Conservation (phyloP, 1,139 yeast species). For the Lodderomyces margitis region DNA sequence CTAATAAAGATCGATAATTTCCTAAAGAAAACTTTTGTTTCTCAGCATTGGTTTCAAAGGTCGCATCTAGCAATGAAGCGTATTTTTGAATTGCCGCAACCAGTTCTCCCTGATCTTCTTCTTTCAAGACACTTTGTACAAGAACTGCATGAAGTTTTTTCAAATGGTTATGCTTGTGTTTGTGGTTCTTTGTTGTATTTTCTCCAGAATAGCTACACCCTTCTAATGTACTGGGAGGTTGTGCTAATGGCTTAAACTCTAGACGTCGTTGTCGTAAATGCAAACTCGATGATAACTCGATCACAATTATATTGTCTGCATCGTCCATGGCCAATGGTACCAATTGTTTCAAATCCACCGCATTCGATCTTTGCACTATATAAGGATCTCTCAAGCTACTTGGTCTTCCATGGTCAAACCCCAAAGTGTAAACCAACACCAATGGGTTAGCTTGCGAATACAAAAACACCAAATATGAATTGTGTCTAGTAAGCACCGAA, state of each 20-base stretch:
- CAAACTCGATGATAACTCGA: neutral
- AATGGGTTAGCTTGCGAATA: slow-evolving; percentile 44
- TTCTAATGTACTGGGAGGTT: neutral
- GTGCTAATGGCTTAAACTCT: neutral
- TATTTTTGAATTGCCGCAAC: slow-evolving; percentile 9
- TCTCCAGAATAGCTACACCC: neutral
- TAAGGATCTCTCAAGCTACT: slow-evolving; percentile 25
- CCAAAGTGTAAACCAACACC: slow-evolving; percentile 44
- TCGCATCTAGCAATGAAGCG: slow-evolving; percentile 10
- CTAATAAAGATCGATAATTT: slow-evolving; percentile 22
- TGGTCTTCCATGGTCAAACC: slow-evolving; percentile 36
- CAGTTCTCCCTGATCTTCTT: neutral
- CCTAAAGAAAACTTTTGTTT: neutral
- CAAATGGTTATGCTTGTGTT: neutral
- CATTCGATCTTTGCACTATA: slow-evolving; percentile 16
- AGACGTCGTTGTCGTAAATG: neutral
- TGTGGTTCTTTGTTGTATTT: neutral
- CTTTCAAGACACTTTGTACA: neutral
- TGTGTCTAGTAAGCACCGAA: slow-evolving; percentile 21
- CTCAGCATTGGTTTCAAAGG: slow-evolving; percentile 5
- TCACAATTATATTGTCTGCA: neutral
- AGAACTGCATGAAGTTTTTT: slow-evolving; percentile 1
- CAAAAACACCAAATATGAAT: slow-evolving; percentile 29
- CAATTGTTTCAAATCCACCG: slow-evolving; percentile 12
- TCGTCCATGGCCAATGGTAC: neutral